These are phyloP conservation scores for Trametes pubescens DNA, from an alignment of 1,284 basidiomycete genomes.

Conservation along the genomic window DNA sequence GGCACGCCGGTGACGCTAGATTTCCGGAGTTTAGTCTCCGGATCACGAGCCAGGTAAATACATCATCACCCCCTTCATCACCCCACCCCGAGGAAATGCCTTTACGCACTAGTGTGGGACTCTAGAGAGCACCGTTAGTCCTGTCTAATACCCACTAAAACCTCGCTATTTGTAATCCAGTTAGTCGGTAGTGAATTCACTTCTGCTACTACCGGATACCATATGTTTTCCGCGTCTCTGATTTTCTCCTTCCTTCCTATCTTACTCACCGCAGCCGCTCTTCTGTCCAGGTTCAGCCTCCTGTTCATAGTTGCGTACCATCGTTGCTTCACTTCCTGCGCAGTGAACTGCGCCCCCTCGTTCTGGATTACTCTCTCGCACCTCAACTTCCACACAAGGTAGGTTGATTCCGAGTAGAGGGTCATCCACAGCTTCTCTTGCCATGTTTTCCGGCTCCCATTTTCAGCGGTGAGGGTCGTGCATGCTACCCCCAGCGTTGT, in stretches of 20 bases:
- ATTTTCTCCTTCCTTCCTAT: too few relatives aligned
- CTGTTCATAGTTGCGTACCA: not conserved
- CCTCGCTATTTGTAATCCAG: not conserved
- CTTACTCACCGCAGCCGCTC: not conserved
- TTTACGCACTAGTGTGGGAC: constrained; percentile 1
- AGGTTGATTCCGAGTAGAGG: not conserved
- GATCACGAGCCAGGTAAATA: too few relatives aligned
- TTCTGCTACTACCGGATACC: not conserved
- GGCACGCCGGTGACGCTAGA: too few relatives aligned
- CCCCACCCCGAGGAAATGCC: not conserved
- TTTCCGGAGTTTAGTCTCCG: too few relatives aligned
- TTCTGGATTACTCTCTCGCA: not conserved
- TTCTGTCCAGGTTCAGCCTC: not conserved
- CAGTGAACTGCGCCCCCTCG: not conserved
- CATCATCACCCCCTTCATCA: too few relatives aligned
- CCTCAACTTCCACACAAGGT: not conserved
- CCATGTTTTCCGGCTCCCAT: too few relatives aligned
- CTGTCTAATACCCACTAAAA: not conserved
- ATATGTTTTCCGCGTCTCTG: too few relatives aligned
- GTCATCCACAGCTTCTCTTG: not conserved
- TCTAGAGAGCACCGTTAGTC: too few relatives aligned
- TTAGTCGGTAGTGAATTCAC: not conserved
- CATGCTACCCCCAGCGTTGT: too few relatives aligned
- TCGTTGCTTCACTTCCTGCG: not conserved
- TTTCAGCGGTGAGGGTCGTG: too few relatives aligned